A percentile compares a stretch with the other conserved stretches of the same genome.
phyloP scores from a whole-genome alignment of 371 early-diverging fungal species.

The Rhizopus arrhizus region DNA sequence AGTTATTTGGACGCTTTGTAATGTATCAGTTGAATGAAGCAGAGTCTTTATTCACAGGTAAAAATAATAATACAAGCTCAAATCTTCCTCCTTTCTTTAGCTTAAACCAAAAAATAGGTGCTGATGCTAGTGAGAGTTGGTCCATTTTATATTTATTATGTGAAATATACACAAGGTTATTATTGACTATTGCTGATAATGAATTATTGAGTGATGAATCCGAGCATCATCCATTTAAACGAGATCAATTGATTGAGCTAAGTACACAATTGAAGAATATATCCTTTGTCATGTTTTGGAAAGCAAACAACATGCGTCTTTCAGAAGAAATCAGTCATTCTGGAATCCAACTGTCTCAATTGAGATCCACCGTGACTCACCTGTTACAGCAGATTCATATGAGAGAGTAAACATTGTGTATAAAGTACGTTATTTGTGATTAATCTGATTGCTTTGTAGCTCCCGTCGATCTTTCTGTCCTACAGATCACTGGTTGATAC shows the following conservation, averaged over 20 bases:
- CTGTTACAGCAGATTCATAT: slow-evolving; percentile 81
- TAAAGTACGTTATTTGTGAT: slow-evolving; percentile 4
- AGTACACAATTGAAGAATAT: slow-evolving; percentile 67
- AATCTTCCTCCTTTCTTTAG: not conserved
- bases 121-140: slow-evolving; percentile 41
- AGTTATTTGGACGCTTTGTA: slow-evolving; percentile 21
- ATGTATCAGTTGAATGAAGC: slow-evolving; percentile 7
- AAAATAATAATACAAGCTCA: not conserved
- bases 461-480: slow-evolving; percentile 73
- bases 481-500: slow-evolving; percentile 75
- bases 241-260: slow-evolving; percentile 55
- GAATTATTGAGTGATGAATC: slow-evolving; percentile 57
- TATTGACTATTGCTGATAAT: slow-evolving; percentile 83
- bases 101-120: not conserved
- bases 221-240: slow-evolving; percentile 42
- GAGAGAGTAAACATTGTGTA: slow-evolving; percentile 65
- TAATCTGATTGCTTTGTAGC: slow-evolving; percentile 24
- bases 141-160: slow-evolving; percentile 65
- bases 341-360: slow-evolving; percentile 53
- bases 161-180: slow-evolving; percentile 71
- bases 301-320: slow-evolving; percentile 46
- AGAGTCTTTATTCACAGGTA: not conserved
- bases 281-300: slow-evolving; percentile 75
- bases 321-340: slow-evolving; percentile 47
- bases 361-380: slow-evolving; percentile 65